Conservation (phyloP, 1,284 basidiomycete genomes). For the Leccinum pachyderme region DNA sequence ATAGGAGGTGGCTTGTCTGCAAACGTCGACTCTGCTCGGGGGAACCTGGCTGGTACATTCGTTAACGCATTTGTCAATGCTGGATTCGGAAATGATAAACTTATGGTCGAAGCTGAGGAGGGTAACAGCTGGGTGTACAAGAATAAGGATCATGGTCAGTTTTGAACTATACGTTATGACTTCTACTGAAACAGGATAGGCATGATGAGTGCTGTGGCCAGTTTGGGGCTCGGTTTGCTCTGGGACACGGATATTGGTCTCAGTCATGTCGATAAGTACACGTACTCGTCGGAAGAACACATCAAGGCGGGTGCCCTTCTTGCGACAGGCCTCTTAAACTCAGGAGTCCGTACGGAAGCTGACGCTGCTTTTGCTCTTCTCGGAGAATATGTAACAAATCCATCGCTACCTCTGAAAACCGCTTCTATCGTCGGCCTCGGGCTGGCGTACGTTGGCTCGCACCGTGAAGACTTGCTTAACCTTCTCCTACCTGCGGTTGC, state of each 20-base stretch:
- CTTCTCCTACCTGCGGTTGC: constrained; percentile 78
- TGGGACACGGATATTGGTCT: constrained; percentile 98
- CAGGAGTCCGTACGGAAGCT: constrained; percentile 88
- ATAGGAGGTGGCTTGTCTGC: constrained; percentile 60
- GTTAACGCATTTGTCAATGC: constrained; percentile 99
- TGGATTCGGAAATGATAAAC: constrained; percentile 97
- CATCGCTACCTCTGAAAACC: constrained; percentile 80
- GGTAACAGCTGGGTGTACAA: constrained; percentile 99
- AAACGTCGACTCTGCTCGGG: constrained; percentile 90
- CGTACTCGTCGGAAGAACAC: constrained; percentile 93
- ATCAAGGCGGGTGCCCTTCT: constrained; percentile 98
- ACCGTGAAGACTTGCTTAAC: constrained; percentile 83
- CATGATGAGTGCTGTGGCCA: constrained; percentile 96
- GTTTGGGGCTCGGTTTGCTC: constrained; percentile 87
- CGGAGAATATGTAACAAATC: constrained; percentile 89
- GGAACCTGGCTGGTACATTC: constrained; percentile 94
- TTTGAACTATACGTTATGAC: neutral
- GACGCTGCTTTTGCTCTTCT: constrained; percentile 93
- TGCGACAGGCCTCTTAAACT: constrained; percentile 92
- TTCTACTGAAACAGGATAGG: constrained; percentile 43
- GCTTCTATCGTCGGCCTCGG: constrained; percentile 91
- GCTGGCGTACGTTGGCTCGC: constrained; percentile 92
- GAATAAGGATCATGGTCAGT: constrained; percentile 92
- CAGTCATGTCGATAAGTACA: constrained; percentile 96
- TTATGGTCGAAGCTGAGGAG: constrained; percentile 95